Conservation (phyloP, 2,329 filamentous ascomycete genomes). For the Colletotrichum tropicale region DNA sequence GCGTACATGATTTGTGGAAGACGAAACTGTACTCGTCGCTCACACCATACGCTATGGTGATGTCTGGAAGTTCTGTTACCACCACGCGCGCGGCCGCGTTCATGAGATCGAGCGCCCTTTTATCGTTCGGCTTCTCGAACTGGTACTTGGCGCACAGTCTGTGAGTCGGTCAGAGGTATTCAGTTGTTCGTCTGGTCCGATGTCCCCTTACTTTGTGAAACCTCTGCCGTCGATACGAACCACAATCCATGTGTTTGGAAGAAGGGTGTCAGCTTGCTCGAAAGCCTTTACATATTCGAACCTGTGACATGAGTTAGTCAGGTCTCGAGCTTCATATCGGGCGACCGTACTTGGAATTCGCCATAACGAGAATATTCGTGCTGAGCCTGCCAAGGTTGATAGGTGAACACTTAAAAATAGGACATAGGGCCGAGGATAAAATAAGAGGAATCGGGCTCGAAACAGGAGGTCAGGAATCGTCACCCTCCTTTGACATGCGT, state of each 20-base stretch:
- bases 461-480: neutral
- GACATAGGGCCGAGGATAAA: neutral
- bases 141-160: conserved; percentile 83
- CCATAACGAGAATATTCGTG: conserved; percentile 41
- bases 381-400: neutral
- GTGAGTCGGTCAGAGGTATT: neutral
- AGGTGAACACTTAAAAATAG: neutral
- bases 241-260: conserved; percentile 95
- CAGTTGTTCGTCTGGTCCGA: neutral
- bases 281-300: conserved; percentile 95
- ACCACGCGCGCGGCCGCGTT: conserved; percentile 89
- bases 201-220: conserved; percentile 79
- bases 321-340: neutral
- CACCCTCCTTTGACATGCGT: neutral
- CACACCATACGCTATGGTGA: conserved; percentile 87
- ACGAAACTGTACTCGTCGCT: conserved; percentile 97
- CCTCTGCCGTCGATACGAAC: conserved; percentile 92
- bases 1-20: conserved; percentile 78
- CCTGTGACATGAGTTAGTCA: conserved; percentile 47
- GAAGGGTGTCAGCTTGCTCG: conserved; percentile 79
- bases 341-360: conserved; percentile 57
- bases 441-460: neutral
- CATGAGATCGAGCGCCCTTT: conserved; percentile 88
- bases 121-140: conserved; percentile 93
- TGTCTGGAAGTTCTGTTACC: conserved; percentile 81